Evolutionary conservation across 768 basidiomycete genomes (phyloP), one percentile per base, ranked within the genome.

Genomic region (Daedaleopsis nitida): DNA sequence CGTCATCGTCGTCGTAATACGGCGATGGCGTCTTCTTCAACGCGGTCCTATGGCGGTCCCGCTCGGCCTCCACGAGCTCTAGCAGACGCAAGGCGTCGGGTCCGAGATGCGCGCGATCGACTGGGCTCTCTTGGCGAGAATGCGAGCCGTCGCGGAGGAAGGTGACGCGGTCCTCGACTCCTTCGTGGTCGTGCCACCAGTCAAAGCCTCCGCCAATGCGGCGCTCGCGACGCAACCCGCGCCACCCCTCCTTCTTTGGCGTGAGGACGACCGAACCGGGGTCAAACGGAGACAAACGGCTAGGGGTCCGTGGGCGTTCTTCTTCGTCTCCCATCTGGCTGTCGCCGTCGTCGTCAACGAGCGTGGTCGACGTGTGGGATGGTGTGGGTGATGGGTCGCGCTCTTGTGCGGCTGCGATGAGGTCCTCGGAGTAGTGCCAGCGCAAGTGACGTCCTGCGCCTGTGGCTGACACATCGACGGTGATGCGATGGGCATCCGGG

Each of bases 251-350:
- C 56, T 59, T 66, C 23, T 50, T 45, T 14, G 65, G 65, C 7
- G 65, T 66, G 11, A 59, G 52, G 11, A 60, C 48, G 24, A 66
- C 65, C 7, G 65, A 63, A 12, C 65, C 65, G 8, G 65, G 65
- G 35, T 63, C 42, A 58, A 54, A 66, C 2, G 56, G 54, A 10
- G 23, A 37, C 23, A 50, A 35, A 13, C 43, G 49, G 14, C 34
- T 53, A 16, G 64, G 65, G 32, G 65, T 66, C 24, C 23, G 45
- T 1, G 52, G 32, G 23, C 64, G 65, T 23, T 52, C 52, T 39
- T 52, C 51, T 6, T 59, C 58, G 57, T 58, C 64, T 44, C 57
- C 60, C 55, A 58, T 58, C 44, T 38, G 27, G 53, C 56, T 61
- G 55, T 62, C 58, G 27, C 60, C 60, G 23, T 59, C 58, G 43